Evolutionary conservation across 208 protist genomes (phyloP).

Genomic region (Leishmania martiniquensis): DNA sequence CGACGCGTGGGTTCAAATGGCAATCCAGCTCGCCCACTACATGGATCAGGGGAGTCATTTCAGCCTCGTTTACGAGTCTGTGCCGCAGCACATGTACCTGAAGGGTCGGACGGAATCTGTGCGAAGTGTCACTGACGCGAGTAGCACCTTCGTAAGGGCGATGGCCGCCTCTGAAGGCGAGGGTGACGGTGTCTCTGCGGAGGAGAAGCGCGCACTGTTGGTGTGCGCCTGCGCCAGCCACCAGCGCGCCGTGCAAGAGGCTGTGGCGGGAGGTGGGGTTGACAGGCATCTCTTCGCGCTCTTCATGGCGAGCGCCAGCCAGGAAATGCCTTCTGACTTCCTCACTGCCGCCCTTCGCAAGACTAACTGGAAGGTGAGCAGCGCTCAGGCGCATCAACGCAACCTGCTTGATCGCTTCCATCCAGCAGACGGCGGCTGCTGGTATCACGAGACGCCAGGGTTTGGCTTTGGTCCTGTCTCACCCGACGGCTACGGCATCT

Average conservation of each 20-base stretch:
- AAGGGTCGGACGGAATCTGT: conserved; percentile 85
- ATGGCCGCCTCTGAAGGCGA: conserved; percentile 31
- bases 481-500: conserved; percentile 87
- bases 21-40: conserved; percentile 87
- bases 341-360: conserved; percentile 52
- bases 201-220: conserved; percentile 48
- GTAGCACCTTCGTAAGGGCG: conserved; percentile 56
- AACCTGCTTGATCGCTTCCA: conserved; percentile 60
- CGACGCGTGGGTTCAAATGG: conserved; percentile 85
- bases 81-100: conserved; percentile 60
- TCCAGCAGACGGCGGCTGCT: conserved; percentile 26
- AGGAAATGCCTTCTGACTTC: conserved; percentile 68
- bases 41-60: conserved; percentile 52
- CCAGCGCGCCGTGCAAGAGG: conserved; percentile 55
- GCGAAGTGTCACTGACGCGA: conserved; percentile 58
- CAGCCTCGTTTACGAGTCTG: conserved; percentile 76
- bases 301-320: conserved; percentile 66
- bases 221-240: conserved; percentile 61
- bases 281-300: conserved; percentile 91
- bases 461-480: conserved; percentile 91
- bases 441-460: conserved; percentile 56
- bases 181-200: conserved; percentile 12
- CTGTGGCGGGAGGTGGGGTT: conserved; percentile 72
- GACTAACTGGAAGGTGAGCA: conserved; percentile 84
- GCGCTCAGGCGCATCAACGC: conserved; percentile 70